phyloP scores from a whole-genome alignment of 2,329 filamentous ascomycete species.

The Claviceps sorghi region DNA sequence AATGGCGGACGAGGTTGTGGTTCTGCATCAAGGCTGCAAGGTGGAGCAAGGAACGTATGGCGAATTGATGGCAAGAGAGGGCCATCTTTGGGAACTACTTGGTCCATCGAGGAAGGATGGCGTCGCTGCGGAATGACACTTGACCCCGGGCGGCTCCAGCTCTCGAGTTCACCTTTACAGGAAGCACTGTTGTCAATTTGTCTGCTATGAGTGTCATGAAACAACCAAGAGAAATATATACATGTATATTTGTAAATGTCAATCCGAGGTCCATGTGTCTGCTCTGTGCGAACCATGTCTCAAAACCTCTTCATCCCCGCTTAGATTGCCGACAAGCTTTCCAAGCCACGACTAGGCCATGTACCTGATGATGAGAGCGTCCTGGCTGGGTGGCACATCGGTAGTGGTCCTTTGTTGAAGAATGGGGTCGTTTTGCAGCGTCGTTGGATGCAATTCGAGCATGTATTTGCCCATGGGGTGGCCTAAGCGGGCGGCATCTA shows the following conservation, averaged over 20 bases:
- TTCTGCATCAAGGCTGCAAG: conserved; percentile 53
- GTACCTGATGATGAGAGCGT: conserved; percentile 18
- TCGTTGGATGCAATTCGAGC: conserved; percentile 27
- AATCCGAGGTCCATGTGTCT: background rate
- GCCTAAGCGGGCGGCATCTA: conserved; percentile 18
- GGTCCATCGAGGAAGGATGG: conserved; percentile 6
- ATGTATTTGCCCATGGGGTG: conserved; percentile 13
- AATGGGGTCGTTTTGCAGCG: conserved; percentile 24
- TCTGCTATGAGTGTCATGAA: background rate
- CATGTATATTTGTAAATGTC: background rate
- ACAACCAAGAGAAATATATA: background rate
- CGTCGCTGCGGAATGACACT: background rate
- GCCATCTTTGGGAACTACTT: conserved; percentile 35
- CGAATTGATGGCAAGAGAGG: conserved; percentile 34
- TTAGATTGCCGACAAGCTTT: conserved; percentile 14
- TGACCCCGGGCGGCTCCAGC: no score
- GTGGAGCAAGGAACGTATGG: conserved; percentile 54
- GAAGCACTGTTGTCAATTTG: background rate
- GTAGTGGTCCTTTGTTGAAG: conserved; percentile 15
- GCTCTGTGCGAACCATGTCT: no score
- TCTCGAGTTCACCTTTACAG: background rate
- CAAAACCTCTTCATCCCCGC: conserved; percentile 8
- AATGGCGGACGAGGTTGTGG: conserved; percentile 56
- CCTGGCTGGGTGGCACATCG: conserved; percentile 25
- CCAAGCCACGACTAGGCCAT: conserved; percentile 10